These are phyloP conservation scores for Trichophyton rubrum DNA, from an alignment of 2,329 filamentous ascomycete genomes.

Conservation along the genomic window DNA sequence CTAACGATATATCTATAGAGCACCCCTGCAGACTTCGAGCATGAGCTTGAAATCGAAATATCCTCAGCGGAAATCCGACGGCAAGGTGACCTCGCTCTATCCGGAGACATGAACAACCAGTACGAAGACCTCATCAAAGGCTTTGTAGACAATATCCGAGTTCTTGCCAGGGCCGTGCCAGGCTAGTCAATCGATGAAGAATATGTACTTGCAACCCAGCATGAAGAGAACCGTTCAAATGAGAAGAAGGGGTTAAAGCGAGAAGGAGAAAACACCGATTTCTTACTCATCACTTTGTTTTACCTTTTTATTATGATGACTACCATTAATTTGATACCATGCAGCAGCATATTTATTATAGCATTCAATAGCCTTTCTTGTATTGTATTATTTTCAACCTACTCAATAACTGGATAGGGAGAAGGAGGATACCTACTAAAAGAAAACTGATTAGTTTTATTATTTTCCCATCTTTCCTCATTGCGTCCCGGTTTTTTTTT, in stretches of 20 bases:
- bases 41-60: constrained; percentile 39
- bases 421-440: neutral
- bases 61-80: constrained; percentile 34
- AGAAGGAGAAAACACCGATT: neutral
- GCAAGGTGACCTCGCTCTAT: constrained; percentile 32
- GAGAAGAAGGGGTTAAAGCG: neutral
- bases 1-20: neutral
- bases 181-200: neutral
- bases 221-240: neutral
- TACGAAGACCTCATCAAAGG: constrained; percentile 37
- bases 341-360: neutral
- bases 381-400: neutral
- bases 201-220: neutral
- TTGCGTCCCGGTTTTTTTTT: neutral
- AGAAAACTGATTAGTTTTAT: neutral
- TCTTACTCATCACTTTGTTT: neutral
- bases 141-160: constrained; percentile 38
- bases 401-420: too few species aligned
- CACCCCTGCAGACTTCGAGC: constrained; percentile 15
- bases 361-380: neutral
- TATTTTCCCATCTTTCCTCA: too few species aligned
- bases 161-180: constrained; percentile 33
- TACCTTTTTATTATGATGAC: neutral
- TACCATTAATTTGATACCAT: neutral
- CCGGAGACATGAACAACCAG: constrained; percentile 28